phyloP scores from a whole-genome alignment of 106 monocot species.

The Allium sativum region DNA sequence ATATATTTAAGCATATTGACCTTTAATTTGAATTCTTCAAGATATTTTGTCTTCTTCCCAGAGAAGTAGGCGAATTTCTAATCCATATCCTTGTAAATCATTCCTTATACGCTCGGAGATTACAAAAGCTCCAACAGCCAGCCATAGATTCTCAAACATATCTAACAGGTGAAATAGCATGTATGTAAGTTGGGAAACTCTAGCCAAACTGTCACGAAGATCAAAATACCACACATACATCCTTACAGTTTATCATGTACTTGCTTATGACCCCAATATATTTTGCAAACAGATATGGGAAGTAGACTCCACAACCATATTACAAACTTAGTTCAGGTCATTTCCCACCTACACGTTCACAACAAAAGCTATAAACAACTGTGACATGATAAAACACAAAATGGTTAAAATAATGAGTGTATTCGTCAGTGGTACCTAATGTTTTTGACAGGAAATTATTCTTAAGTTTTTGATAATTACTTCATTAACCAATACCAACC shows the following conservation, averaged over 20 bases:
- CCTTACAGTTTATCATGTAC: constrained; percentile 96
- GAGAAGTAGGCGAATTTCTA: constrained; percentile 83
- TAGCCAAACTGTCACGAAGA: neutral
- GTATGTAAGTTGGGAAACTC: too few relatives aligned
- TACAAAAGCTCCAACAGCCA: constrained; percentile 87
- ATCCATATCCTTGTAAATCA: constrained; percentile 91
- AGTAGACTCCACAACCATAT: constrained; percentile 96
- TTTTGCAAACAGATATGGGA: constrained; percentile 91
- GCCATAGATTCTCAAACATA: constrained; percentile 99
- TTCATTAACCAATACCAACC: constrained; percentile 99
- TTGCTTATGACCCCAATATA: constrained; percentile 99
- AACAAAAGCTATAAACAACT: constrained; percentile 64
- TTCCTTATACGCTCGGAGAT: constrained; percentile 96
- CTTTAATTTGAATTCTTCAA: constrained; percentile 84
- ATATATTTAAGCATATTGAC: constrained; percentile 17
- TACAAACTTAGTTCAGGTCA: constrained; percentile 89
- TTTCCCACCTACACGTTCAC: constrained; percentile 96
- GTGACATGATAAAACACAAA: neutral
- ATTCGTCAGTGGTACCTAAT: constrained; percentile 41
- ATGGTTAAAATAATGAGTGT: neutral
- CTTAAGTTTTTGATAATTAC: constrained; percentile 94
- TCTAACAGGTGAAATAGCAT: constrained; percentile 12
- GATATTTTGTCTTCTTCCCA: constrained; percentile 86
- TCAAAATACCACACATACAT: neutral
- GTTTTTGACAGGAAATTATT: constrained; percentile 94